Percentiles rank a stretch among this genome's conserved stretches.
Conservation (phyloP, 305 asterid genomes). For the Stenogyne calaminthoides region DNA sequence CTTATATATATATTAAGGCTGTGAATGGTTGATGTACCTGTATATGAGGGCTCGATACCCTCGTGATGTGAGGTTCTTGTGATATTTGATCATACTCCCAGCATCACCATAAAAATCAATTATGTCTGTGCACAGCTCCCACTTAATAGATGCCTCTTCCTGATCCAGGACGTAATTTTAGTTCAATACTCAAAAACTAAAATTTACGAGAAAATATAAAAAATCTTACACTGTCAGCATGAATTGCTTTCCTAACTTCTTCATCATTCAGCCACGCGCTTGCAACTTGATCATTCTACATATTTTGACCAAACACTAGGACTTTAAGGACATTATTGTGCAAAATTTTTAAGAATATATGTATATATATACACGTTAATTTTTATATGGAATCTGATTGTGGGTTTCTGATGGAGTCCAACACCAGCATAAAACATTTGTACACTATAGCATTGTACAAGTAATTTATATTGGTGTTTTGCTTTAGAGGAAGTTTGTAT, state of each 20-base stretch:
- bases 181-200: constrained; percentile 5
- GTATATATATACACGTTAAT: too few species aligned
- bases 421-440: not conserved
- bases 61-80: constrained; percentile 73
- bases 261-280: constrained; percentile 71
- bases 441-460: too few species aligned
- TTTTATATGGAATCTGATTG: too few species aligned
- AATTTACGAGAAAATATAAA: constrained; percentile 22
- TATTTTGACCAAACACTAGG: not conserved
- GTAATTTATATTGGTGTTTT: too few species aligned
- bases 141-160: constrained; percentile 49
- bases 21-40: constrained; percentile 45
- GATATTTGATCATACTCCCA: constrained; percentile 93
- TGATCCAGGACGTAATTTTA: constrained; percentile 29
- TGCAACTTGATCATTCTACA: constrained; percentile 84
- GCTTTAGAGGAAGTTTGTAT: not conserved
- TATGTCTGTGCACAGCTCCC: constrained; percentile 75
- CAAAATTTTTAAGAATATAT: not conserved
- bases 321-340: not conserved
- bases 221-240: constrained; percentile 72
- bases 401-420: not conserved
- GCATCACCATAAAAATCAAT: constrained; percentile 60
- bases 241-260: constrained; percentile 83
- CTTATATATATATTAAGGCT: not conserved
- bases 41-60: constrained; percentile 82